These are phyloP conservation scores for Mucuna pruriens DNA, from an alignment of 306 rosid genomes.

Conservation along the genomic window DNA sequence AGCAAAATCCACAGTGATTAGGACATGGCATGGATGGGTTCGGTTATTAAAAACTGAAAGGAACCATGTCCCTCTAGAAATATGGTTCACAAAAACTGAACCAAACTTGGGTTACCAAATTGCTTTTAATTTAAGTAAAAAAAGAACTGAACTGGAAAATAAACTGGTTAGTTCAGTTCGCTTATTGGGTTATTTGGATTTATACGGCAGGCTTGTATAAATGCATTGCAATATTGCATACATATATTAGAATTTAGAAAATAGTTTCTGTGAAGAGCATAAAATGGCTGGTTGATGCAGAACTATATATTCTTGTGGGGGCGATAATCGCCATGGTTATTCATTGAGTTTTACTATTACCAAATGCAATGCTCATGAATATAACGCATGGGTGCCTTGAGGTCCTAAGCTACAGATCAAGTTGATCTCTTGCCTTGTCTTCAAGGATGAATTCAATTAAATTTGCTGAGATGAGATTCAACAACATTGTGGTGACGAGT, in stretches of 20 bases:
- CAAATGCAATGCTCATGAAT: no score
- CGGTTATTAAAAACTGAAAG: no score
- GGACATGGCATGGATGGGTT: slow-evolving; percentile 2
- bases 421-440: no score
- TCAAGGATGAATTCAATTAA: no score
- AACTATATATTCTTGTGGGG: neutral
- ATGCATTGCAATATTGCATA: slow-evolving; percentile 1
- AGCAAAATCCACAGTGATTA: slow-evolving; percentile 78
- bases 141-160: neutral
- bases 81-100: slow-evolving; percentile 11
- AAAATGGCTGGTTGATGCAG: neutral
- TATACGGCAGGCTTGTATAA: neutral
- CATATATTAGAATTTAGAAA: slow-evolving; percentile 8
- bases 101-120: neutral
- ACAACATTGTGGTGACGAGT: no score
- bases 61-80: neutral
- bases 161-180: neutral
- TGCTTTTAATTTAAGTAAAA: neutral
- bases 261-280: neutral
- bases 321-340: neutral
- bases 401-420: no score
- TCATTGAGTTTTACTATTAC: neutral
- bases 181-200: neutral
- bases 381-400: no score
- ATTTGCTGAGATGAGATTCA: no score